These are phyloP conservation scores for Alternaria ethzedia DNA, from an alignment of 2,329 filamentous ascomycete species.

Conservation along the genomic window DNA sequence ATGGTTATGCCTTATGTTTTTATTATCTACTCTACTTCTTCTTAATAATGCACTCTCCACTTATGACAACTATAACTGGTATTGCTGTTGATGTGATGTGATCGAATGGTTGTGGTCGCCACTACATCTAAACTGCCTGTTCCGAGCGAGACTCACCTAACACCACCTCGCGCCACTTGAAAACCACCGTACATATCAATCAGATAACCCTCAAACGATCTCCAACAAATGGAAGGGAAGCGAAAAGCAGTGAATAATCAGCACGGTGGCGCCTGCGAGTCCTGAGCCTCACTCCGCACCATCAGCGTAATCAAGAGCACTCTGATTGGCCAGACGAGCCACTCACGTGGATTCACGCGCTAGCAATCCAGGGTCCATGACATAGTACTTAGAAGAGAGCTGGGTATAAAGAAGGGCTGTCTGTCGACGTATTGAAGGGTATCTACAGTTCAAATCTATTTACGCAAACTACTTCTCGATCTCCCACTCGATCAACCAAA, in stretches of 20 bases:
- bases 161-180: background rate
- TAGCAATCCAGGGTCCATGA: constrained; percentile 23
- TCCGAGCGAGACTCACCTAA: background rate
- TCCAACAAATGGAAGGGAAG: constrained; percentile 27
- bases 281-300: constrained; percentile 17
- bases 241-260: constrained; percentile 28
- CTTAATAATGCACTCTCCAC: constrained; percentile 16
- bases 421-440: background rate
- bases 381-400: constrained; percentile 13
- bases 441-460: too few relatives aligned
- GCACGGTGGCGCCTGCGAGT: constrained; percentile 26
- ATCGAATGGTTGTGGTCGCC: background rate
- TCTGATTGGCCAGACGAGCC: constrained; percentile 34
- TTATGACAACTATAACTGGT: background rate
- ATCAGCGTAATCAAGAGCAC: constrained; percentile 36
- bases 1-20: constrained; percentile 1
- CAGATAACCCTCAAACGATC: constrained; percentile 7
- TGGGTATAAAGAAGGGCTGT: constrained; percentile 28
- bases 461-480: too few relatives aligned
- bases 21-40: constrained; percentile 7
- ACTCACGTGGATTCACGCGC: constrained; percentile 28
- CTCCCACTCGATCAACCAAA: background rate
- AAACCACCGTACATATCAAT: constrained; percentile 13
- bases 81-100: background rate
- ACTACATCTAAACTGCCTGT: background rate